These are phyloP conservation scores for Colletotrichum sojae DNA, from an alignment of 2,329 filamentous ascomycete species.

Conservation along the genomic window DNA sequence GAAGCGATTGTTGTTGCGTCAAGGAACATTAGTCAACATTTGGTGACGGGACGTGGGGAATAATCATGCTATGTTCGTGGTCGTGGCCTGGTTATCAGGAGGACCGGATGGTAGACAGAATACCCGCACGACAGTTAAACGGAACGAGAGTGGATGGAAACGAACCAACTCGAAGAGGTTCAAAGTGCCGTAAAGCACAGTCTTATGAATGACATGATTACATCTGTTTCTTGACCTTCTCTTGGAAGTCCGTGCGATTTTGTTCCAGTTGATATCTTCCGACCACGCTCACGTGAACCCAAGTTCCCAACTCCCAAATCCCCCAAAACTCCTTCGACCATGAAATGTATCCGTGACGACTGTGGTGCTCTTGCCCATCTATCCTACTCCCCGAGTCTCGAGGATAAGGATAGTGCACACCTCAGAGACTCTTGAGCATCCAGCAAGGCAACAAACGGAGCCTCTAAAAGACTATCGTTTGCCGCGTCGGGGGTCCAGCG, in stretches of 20 bases:
- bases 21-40: background rate
- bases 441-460: background rate
- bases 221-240: background rate
- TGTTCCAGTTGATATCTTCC: too few relatives aligned
- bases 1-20: background rate
- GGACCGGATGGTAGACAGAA: background rate
- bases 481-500: slow-evolving; percentile 82
- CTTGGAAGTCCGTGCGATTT: too few relatives aligned
- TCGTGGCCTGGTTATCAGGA: background rate
- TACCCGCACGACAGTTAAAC: background rate
- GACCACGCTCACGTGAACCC: too few relatives aligned
- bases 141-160: background rate
- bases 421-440: background rate
- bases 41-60: too few relatives aligned
- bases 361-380: too few relatives aligned
- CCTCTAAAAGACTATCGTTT: slow-evolving; percentile 57
- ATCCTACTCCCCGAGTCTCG: background rate
- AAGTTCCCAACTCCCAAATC: too few relatives aligned
- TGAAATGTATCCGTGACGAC: too few relatives aligned
- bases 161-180: slow-evolving; percentile 12
- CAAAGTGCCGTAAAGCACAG: background rate
- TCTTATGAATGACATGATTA: slow-evolving; percentile 22
- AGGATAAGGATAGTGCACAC: background rate
- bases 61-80: background rate
- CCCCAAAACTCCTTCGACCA: too few relatives aligned